These are phyloP conservation scores for Aphanomyces cochlioides DNA, from an alignment of 352 stramenopile genomes.

Conservation along the genomic window DNA sequence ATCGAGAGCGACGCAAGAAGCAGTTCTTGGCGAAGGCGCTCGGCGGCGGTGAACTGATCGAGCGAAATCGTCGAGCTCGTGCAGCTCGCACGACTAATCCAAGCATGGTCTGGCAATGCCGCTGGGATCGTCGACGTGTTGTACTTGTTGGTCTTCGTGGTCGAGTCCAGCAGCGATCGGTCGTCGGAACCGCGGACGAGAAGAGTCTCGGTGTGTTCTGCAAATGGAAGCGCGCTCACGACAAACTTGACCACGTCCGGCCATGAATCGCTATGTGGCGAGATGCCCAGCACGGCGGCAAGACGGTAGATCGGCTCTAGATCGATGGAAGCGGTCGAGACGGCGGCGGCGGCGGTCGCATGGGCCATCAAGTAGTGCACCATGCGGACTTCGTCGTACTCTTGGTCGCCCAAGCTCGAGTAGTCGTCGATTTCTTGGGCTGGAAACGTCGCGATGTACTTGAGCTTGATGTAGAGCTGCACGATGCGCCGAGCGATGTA, in stretches of 20 bases:
- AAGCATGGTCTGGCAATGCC: slow-evolving; percentile 35
- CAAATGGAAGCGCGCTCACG: slow-evolving; percentile 65
- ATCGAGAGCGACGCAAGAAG: slow-evolving; percentile 79
- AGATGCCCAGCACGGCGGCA: slow-evolving; percentile 60
- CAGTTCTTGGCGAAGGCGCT: slow-evolving; percentile 66
- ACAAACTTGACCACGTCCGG: slow-evolving; percentile 77
- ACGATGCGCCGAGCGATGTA: slow-evolving; percentile 75
- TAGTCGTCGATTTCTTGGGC: slow-evolving; percentile 55
- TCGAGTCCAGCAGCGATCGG: slow-evolving; percentile 66
- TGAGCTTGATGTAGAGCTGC: slow-evolving; percentile 79
- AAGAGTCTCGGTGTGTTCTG: slow-evolving; percentile 79
- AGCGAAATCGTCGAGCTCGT: slow-evolving; percentile 78
- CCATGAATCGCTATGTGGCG: slow-evolving; percentile 67
- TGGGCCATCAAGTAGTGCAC: slow-evolving; percentile 62
- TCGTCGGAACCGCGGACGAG: slow-evolving; percentile 83
- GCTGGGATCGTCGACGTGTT: slow-evolving; percentile 70
- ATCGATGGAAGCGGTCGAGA: slow-evolving; percentile 53
- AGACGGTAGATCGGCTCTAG: slow-evolving; percentile 63
- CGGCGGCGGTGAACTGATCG: slow-evolving; percentile 58
- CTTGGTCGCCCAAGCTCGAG: slow-evolving; percentile 44
- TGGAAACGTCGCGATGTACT: slow-evolving; percentile 76
- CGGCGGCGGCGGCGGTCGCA: slow-evolving; percentile 55
- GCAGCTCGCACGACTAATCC: slow-evolving; percentile 76
- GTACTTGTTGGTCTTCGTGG: slow-evolving; percentile 86
- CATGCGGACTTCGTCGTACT: slow-evolving; percentile 65